phyloP scores from a whole-genome alignment of 257 asterid species.

The Fraxinus quadrangulata region DNA sequence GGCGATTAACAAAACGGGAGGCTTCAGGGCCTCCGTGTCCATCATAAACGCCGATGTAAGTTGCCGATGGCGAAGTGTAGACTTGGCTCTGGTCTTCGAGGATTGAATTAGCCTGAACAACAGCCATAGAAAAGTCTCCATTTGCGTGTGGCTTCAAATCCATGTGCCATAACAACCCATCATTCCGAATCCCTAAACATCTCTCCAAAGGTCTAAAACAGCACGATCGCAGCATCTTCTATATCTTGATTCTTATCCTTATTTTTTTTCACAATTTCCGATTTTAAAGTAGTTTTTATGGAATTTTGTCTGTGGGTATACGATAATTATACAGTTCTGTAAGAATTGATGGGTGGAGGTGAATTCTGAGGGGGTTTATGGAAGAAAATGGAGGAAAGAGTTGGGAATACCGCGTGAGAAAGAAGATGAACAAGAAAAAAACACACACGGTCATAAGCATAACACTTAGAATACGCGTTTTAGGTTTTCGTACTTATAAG shows the following conservation, averaged over 20 bases:
- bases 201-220: slow-evolving; percentile 44
- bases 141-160: slow-evolving; percentile 82
- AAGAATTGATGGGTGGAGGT: not conserved
- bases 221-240: slow-evolving; percentile 69
- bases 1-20: slow-evolving; percentile 79
- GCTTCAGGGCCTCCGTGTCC: slow-evolving; percentile 99
- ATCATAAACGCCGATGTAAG: slow-evolving; percentile 90
- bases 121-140: slow-evolving; percentile 92
- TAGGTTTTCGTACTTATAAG: not conserved
- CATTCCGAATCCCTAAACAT: slow-evolving; percentile 64
- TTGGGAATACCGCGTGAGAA: slow-evolving; percentile 29
- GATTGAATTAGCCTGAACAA: slow-evolving; percentile 86
- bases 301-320: not conserved
- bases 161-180: slow-evolving; percentile 76
- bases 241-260: not conserved
- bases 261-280: too few species aligned
- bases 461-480: not conserved
- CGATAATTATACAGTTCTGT: not conserved
- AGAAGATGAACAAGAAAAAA: not conserved
- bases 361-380: not conserved
- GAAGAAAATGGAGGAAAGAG: not conserved
- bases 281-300: not conserved
- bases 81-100: slow-evolving; percentile 96
- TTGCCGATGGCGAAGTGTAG: slow-evolving; percentile 79
- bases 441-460: slow-evolving; percentile 24